Evolutionary conservation across 257 asterid species (phyloP), one percentile per base, ranked within the genome.

Genomic region (Ocimum tenuiflorum): DNA sequence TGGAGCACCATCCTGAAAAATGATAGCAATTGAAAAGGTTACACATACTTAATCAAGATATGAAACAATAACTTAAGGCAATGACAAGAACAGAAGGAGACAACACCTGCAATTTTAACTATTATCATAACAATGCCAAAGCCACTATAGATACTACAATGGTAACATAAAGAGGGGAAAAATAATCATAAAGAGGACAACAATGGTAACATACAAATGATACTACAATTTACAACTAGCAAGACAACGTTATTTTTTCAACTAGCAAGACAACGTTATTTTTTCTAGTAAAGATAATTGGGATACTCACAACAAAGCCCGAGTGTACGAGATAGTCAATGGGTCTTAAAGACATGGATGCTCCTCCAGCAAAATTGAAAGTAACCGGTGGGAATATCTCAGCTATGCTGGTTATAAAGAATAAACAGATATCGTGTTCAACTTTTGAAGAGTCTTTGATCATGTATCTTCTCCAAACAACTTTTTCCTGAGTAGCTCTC

Each of bases 281-380:
- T n/a, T n/a, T n/a, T n/a, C n/a, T n/a, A n/a, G n/a, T n/a, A n/a
- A n/a, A 50, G 53, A 52, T 4, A 67, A 39, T 55, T 14, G 57
- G 60, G 63, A 58, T 54, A 87, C 98, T 82, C 71, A 91, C 98
- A 62, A 76, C 72, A 76, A 63, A 82, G 60, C 94, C 92, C 75
- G 67, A 43, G 75, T 72, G 86, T 53, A 85, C 68, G 57, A 91
- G 92, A 82, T 89, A 91, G 76, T 89, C 95, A 19, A 54, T 60
- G 45, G 97, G 97, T 75, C 86, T 86, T 68, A 88, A 46, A 62
- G 58, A 45, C 91, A 91, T 64, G 52, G 88, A 82, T 58, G 95
- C 89, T 22, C 81, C 87, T 9, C 91, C 95, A 31, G 86, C 91
- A 49, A 91, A 91, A 83, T 86, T 86, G 20, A 91, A 73, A 60